A percentile compares a stretch with the other conserved stretches of the same genome.
phyloP scores from a whole-genome alignment of 1,139 yeast species.

The Eremothecium gossypii region DNA sequence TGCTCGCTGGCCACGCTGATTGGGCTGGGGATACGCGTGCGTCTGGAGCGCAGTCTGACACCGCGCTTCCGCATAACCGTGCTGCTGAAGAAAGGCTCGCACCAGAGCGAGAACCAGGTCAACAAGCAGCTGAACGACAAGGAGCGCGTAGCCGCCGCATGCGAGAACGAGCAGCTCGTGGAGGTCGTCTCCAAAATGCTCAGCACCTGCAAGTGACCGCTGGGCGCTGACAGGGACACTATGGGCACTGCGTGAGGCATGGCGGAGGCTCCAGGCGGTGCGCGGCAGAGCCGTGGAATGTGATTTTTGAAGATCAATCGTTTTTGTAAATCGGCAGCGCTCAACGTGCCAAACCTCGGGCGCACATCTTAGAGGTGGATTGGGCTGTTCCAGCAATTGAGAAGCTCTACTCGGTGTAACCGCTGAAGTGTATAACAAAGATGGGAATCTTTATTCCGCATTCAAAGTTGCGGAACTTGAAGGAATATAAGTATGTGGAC shows the following conservation, averaged over 20 bases:
- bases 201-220: slow-evolving; percentile 49
- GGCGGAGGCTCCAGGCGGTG: too few species aligned
- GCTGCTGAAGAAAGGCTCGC: slow-evolving; percentile 81
- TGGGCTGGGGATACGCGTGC: slow-evolving; percentile 87
- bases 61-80: slow-evolving; percentile 74
- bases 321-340: too few species aligned
- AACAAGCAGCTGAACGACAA: slow-evolving; percentile 95
- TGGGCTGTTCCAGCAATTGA: too few species aligned
- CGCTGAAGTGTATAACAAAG: too few species aligned
- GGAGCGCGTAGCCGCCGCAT: slow-evolving; percentile 97
- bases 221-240: neutral
- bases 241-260: too few species aligned
- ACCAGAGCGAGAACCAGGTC: slow-evolving; percentile 91
- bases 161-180: slow-evolving; percentile 88
- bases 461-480: slow-evolving; percentile 51
- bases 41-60: slow-evolving; percentile 83
- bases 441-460: slow-evolving; percentile 73
- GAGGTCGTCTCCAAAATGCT: slow-evolving; percentile 89
- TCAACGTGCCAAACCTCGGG: too few species aligned
- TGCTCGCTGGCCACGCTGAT: slow-evolving; percentile 93
- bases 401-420: too few species aligned
- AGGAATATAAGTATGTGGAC: slow-evolving; percentile 51
- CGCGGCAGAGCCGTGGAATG: too few species aligned
- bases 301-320: too few species aligned
- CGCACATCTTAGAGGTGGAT: too few species aligned